Evolutionary conservation across 208 protist species (phyloP).

Genomic region (Porcisia hertigi): DNA sequence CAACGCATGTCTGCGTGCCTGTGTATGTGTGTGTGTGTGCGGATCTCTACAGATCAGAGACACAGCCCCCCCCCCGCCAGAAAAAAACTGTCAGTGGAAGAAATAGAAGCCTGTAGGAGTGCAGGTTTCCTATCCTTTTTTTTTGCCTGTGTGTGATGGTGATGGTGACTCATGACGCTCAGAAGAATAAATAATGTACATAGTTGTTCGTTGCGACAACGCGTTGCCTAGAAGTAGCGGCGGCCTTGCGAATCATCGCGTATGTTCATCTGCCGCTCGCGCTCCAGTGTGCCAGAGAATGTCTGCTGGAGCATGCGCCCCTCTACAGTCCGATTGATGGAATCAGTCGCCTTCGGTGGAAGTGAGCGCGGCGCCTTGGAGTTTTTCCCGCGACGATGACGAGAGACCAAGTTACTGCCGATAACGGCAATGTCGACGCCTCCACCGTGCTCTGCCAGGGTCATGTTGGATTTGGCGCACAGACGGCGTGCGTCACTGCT

Average conservation of each 20-base stretch:
- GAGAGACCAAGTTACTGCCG: conserved; percentile 42
- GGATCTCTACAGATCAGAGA: no score
- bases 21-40: no score
- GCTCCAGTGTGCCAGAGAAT: conserved; percentile 37
- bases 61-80: no score
- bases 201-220: neutral
- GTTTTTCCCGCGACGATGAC: conserved; percentile 46
- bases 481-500: conserved; percentile 56
- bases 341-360: conserved; percentile 51
- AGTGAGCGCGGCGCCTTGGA: conserved; percentile 44
- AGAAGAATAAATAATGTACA: neutral
- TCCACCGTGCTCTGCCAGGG: conserved; percentile 82
- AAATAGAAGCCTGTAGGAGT: no score
- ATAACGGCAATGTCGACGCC: conserved; percentile 59
- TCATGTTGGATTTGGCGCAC: conserved; percentile 91
- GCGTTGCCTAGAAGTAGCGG: conserved; percentile 40
- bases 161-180: neutral
- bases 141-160: no score
- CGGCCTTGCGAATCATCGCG: conserved; percentile 47
- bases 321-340: conserved; percentile 63
- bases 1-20: no score
- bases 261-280: conserved; percentile 65
- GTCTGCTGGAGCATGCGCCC: conserved; percentile 63
- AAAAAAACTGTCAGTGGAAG: no score
- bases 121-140: no score